Percentiles rank a stretch among this genome's conserved stretches.
Evolutionary conservation across 2,329 filamentous ascomycete species (phyloP).

Genomic region (Boeremia lycopersici): DNA sequence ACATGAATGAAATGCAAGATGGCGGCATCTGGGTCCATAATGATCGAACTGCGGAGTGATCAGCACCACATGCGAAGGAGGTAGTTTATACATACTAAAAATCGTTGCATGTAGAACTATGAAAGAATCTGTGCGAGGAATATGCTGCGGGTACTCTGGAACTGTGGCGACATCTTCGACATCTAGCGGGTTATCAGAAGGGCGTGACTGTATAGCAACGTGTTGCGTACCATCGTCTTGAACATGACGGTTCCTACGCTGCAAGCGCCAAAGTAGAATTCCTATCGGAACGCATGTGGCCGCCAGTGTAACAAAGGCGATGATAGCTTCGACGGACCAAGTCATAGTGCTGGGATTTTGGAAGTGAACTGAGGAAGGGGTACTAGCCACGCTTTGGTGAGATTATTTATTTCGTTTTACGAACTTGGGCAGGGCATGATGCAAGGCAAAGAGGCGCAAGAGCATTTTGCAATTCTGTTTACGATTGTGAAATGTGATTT

Average conservation of each 20-base stretch:
- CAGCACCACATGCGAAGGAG: too few relatives aligned
- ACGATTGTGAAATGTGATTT: not conserved
- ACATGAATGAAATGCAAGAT: too few relatives aligned
- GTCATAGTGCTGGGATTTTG: not conserved
- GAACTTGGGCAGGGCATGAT: conserved; percentile 1
- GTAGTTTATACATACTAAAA: too few relatives aligned
- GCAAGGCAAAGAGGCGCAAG: not conserved
- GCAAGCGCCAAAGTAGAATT: conserved; percentile 6
- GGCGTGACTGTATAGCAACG: too few relatives aligned
- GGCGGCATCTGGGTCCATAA: too few relatives aligned
- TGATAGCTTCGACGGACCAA: conserved; percentile 9
- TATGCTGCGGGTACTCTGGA: too few relatives aligned
- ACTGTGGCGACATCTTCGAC: too few relatives aligned
- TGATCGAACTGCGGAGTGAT: too few relatives aligned
- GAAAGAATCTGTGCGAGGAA: too few relatives aligned
- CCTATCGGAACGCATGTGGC: conserved; percentile 6
- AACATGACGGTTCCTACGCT: not conserved
- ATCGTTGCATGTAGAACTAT: too few relatives aligned
- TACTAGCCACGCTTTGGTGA: not conserved
- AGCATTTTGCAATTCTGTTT: conserved; percentile 1
- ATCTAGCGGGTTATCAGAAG: too few relatives aligned
- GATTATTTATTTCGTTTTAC: not conserved
- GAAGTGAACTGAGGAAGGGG: not conserved
- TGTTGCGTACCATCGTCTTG: not conserved
- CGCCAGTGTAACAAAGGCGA: conserved; percentile 12